These are phyloP conservation scores for Cymbopogon citratus DNA, from an alignment of 176 grass and related monocot species.

Conservation along the genomic window DNA sequence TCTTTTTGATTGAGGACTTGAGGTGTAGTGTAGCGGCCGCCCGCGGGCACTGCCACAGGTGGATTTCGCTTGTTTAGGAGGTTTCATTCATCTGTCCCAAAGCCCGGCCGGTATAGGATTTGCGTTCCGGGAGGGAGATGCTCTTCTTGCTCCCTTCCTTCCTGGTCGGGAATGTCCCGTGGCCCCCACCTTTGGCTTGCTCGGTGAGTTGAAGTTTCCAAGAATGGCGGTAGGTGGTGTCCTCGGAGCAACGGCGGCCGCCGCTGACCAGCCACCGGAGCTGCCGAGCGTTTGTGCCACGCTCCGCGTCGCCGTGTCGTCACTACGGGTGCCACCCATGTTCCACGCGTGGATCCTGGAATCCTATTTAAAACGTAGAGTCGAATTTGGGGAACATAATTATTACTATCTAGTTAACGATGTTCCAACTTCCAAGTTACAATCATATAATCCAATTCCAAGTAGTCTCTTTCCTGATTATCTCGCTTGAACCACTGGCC, in stretches of 20 bases:
- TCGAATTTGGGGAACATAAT: background rate
- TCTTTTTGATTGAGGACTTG: background rate
- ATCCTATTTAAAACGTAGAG: background rate
- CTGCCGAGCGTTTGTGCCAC: background rate
- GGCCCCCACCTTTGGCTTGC: background rate
- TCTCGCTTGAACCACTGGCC: background rate
- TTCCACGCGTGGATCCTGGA: background rate
- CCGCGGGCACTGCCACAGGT: background rate
- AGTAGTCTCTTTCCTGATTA: background rate
- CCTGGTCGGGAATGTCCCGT: background rate
- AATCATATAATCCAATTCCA: background rate
- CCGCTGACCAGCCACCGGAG: background rate
- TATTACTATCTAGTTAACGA: background rate
- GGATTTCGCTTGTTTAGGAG: background rate
- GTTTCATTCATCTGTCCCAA: background rate
- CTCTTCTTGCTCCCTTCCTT: background rate
- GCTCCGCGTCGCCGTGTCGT: background rate
- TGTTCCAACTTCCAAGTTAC: background rate
- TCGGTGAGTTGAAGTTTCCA: background rate
- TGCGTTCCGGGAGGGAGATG: background rate
- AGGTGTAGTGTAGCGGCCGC: background rate
- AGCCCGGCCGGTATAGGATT: background rate
- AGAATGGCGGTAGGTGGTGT: background rate
- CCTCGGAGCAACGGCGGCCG: background rate
- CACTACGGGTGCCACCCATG: background rate